Evolutionary conservation across 192 early-diverging fungal species (phyloP), one percentile per base, ranked within the genome.

Genomic region (Backusella tuberculispora): DNA sequence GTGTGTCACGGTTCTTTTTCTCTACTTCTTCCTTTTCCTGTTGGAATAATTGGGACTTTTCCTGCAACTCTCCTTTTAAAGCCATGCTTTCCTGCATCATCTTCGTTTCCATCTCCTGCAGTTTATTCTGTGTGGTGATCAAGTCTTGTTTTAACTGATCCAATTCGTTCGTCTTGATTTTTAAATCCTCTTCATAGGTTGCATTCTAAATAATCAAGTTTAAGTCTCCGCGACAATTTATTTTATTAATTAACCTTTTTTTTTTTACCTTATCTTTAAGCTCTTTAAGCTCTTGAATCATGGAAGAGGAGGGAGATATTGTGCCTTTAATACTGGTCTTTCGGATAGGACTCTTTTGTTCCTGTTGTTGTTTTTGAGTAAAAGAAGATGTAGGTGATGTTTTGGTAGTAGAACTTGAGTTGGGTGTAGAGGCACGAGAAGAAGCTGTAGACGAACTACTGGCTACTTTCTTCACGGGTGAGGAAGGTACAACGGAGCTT

Each of bases 21-120:
- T 76, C 76, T 0, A 41, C n/a, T 24, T 46, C 40, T 60, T 73
- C 76, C 14, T 69, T 71, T 19, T 69, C 79, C 21, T 69, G n/a
- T 26, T 80, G 71, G 37, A 66, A 71, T 13, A 37, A 42, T 41
- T 46, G n/a, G 13, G 75, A 75, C 26, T 29, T 17, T 41, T 69
- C 19, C 21, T 69, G 38, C 43, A 26, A 60, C 53, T 60, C 53
- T 60, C 53, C 53, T 60, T 60, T 26, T 60, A 60, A 26, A 26
- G 53, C 53, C 53, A 60, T 60, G 53, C 53, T 60, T 60, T 60
- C 53, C 53, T 60, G 53, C 53, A 60, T 60, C 8, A 60, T 60
- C 53, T 60, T 60, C 24, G 53, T 0, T 60, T 60, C 53, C 53
- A 60, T 60, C 53, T 60, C 53, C 53, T 60, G 53, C 21, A 60